Percentiles rank a stretch among this genome's conserved stretches.
Evolutionary conservation across 768 basidiomycete genomes (phyloP).

Genomic region (Suillus spraguei): DNA sequence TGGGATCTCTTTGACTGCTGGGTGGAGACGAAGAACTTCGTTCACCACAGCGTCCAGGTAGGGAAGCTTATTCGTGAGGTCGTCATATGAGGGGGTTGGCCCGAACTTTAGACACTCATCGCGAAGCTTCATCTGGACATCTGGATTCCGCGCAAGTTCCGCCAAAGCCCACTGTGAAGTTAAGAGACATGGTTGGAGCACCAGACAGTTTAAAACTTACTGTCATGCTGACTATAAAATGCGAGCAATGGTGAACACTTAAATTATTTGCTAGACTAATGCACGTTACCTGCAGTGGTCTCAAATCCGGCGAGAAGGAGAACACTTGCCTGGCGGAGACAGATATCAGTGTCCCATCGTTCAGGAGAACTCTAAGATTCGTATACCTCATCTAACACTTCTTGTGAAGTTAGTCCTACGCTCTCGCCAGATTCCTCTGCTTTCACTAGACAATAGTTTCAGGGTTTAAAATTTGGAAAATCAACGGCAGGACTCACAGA

Average conservation of each 20-base stretch:
- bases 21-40: slow-evolving; percentile 42
- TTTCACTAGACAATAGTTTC: neutral
- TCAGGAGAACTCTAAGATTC: neutral
- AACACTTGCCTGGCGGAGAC: slow-evolving; percentile 15
- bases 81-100: slow-evolving; percentile 41
- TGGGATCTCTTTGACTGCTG: slow-evolving; percentile 31
- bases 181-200: neutral
- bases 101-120: slow-evolving; percentile 29
- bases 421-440: neutral
- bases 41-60: no score
- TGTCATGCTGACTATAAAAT: slow-evolving; percentile 13
- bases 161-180: slow-evolving; percentile 37
- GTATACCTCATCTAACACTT: neutral
- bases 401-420: neutral
- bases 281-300: slow-evolving; percentile 28
- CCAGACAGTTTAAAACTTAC: slow-evolving; percentile 4
- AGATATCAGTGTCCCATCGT: neutral
- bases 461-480: neutral
- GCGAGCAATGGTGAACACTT: neutral
- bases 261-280: neutral
- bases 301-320: slow-evolving; percentile 20
- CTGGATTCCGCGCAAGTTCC: slow-evolving; percentile 29
- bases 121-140: slow-evolving; percentile 29
- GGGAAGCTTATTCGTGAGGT: slow-evolving; percentile 36
- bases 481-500: neutral